Base-by-base conservation (phyloP, 2,329 filamentous ascomycete genomes). In the Penicillium paneum region DNA sequence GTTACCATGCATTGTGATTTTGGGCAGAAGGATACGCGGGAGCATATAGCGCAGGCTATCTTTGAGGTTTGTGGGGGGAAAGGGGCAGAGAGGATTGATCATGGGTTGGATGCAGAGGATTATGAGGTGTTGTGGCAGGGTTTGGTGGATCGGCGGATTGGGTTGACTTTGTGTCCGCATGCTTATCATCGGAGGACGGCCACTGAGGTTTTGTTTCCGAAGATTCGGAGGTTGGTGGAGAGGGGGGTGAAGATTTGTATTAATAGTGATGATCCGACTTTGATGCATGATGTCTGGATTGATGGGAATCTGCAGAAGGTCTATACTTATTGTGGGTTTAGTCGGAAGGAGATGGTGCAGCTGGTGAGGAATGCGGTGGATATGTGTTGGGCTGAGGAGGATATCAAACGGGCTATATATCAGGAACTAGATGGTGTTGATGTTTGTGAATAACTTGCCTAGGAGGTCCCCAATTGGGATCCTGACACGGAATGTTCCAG, bases 1-100 rank as follows among this genome's bases (percentile, higher is more conserved):
- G 65, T 78, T 13, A 82, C 79, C 2, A 74, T 74, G 61, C 79
- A 82, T 52, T 81, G 78, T 62, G 79, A 81, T 54, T 77, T 81
- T 41, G 78, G 77, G 41, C 77, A 81, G 57, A 75, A 77, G 52
- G 77, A 80, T 55, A 75, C 76, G 0, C 72, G 73, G 21, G 73
- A 72, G 26, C 77, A 81, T 54, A 71, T 79, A 15, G 63, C 63
- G 1, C 71, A 79, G 54, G 67, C 70, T 17, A 59, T 64, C 2
- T 66, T 71, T 11, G 64, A 71, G 38, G 68, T 63, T 0, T 68
- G 72, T 5, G 57, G 48, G 0, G 74, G 74, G 0, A 21, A 17
- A 26, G 62, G 61, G 1, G 54, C 68, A 0, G 71, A 76, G 42
- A 67, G 75, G 0, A 75, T 78, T 44, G 75, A 78, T 55, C 74